Conservation (phyloP, 148 eudicot genomes). For the Chenopodium quinoa region DNA sequence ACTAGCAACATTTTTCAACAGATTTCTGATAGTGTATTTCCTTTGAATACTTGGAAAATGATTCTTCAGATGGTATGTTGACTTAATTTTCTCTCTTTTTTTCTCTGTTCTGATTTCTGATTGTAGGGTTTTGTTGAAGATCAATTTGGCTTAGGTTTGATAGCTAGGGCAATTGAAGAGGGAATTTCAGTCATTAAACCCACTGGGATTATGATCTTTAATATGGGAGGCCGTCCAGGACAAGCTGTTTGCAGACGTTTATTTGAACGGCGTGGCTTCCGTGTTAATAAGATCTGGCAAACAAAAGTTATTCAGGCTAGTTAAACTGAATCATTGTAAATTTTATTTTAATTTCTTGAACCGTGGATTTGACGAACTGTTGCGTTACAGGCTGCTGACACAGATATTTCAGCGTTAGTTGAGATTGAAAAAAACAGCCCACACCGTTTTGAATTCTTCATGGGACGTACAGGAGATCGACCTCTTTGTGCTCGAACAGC, state of each 20-base stretch:
- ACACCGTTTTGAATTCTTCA: slow-evolving; percentile 98
- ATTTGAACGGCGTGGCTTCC: slow-evolving; percentile 95
- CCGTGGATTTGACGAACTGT: slow-evolving; percentile 20
- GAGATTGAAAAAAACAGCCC: slow-evolving; percentile 96
- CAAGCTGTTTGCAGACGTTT: slow-evolving; percentile 95
- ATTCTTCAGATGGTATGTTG: not conserved
- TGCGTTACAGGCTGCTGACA: slow-evolving; percentile 86
- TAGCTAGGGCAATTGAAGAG: slow-evolving; percentile 98
- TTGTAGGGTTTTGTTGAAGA: slow-evolving; percentile 94
- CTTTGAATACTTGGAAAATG: slow-evolving; percentile 5
- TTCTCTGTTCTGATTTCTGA: not conserved
- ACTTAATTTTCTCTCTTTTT: not conserved
- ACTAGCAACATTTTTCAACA: not conserved
- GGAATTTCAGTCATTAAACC: slow-evolving; percentile 95
- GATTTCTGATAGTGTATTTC: not conserved
- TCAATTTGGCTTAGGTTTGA: slow-evolving; percentile 93
- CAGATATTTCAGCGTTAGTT: slow-evolving; percentile 92
- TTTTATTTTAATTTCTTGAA: slow-evolving; percentile 1
- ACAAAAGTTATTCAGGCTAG: slow-evolving; percentile 90
- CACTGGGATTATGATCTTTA: slow-evolving; percentile 87
- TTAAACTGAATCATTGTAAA: slow-evolving; percentile 3
- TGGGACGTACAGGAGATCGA: slow-evolving; percentile 93
- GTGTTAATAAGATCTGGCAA: slow-evolving; percentile 90
- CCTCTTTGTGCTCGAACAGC: slow-evolving; percentile 99
- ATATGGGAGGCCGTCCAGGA: slow-evolving; percentile 99